phyloP scores from a whole-genome alignment of 2,329 filamentous ascomycete genomes.

The Chalara sp. region DNA sequence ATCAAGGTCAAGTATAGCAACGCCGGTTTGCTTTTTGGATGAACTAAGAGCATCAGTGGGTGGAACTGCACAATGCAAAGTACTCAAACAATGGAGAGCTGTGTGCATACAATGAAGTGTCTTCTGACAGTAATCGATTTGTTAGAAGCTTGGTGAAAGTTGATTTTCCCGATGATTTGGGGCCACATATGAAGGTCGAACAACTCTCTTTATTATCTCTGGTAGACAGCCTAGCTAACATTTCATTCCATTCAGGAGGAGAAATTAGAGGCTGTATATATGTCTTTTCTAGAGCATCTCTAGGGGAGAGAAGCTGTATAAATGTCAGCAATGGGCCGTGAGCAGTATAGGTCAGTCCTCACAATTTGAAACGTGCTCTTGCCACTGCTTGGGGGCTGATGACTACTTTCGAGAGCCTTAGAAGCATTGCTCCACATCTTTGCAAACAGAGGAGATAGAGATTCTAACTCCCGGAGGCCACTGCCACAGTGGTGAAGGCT shows the following conservation, averaged over 20 bases:
- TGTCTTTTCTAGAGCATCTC: slow-evolving; percentile 42
- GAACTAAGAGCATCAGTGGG: no score
- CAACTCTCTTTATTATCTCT: slow-evolving; percentile 29
- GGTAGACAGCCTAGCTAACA: slow-evolving; percentile 20
- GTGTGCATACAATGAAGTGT: not conserved
- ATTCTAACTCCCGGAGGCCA: slow-evolving; percentile 46
- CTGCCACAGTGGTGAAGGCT: slow-evolving; percentile 42
- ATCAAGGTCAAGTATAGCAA: slow-evolving; percentile 64
- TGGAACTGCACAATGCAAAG: no score
- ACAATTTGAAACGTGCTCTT: slow-evolving; percentile 44
- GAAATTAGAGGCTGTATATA: slow-evolving; percentile 48
- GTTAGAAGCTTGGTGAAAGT: slow-evolving; percentile 61
- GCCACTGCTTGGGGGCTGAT: slow-evolving; percentile 4
- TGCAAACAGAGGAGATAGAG: slow-evolving; percentile 59
- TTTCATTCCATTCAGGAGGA: slow-evolving; percentile 53
- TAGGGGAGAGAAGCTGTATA: slow-evolving; percentile 44
- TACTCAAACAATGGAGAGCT: no score
- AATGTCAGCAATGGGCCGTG: slow-evolving; percentile 17
- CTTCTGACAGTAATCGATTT: slow-evolving; percentile 50
- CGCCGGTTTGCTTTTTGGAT: slow-evolving; percentile 16
- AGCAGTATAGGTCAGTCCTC: slow-evolving; percentile 4
- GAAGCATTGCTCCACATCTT: slow-evolving; percentile 54
- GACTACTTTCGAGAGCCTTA: slow-evolving; percentile 1
- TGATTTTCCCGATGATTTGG: slow-evolving; percentile 70
- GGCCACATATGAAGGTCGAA: slow-evolving; percentile 56